A percentile compares a stretch with the other conserved stretches of the same genome.
Evolutionary conservation across 2,329 filamentous ascomycete genomes (phyloP).

Genomic region (Allantophomopsis lycopodina): DNA sequence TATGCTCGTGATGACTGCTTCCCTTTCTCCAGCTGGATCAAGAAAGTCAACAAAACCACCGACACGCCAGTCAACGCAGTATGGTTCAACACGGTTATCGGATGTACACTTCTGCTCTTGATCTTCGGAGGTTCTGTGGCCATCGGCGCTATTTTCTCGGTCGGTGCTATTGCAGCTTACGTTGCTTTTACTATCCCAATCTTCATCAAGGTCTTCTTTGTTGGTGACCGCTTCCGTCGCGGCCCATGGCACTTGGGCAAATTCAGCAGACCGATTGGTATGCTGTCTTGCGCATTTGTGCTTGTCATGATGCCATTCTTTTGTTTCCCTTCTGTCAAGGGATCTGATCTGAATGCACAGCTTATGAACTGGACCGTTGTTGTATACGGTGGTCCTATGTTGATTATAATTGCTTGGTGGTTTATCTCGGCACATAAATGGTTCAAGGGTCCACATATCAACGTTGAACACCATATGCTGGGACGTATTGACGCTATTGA

Average conservation of each 20-base stretch:
- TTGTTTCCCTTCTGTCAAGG: slow-evolving; percentile 42
- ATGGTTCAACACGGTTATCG: slow-evolving; percentile 45
- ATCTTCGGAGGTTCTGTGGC: slow-evolving; percentile 46
- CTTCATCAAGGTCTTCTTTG: slow-evolving; percentile 41
- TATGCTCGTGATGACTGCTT: slow-evolving; percentile 58
- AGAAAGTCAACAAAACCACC: slow-evolving; percentile 41
- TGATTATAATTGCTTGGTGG: slow-evolving; percentile 43
- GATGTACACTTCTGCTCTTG: slow-evolving; percentile 42
- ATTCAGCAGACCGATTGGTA: slow-evolving; percentile 40
- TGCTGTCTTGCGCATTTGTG: slow-evolving; percentile 40
- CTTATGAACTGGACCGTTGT: slow-evolving; percentile 54
- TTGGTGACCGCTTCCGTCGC: slow-evolving; percentile 44
- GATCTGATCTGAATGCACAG: slow-evolving; percentile 31
- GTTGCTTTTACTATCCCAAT: slow-evolving; percentile 41
- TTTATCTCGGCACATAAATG: slow-evolving; percentile 44
- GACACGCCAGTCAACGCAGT: slow-evolving; percentile 55
- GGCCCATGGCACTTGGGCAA: slow-evolving; percentile 54
- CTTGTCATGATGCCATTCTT: slow-evolving; percentile 52
- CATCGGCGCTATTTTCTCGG: slow-evolving; percentile 52
- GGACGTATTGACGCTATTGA: neutral
- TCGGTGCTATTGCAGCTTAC: slow-evolving; percentile 51
- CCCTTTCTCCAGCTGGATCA: slow-evolving; percentile 43
- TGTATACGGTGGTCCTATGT: slow-evolving; percentile 48
- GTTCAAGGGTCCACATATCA: slow-evolving; percentile 54
- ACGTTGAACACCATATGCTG: slow-evolving; percentile 16